Conservation (phyloP, 1,139 yeast species). For the Sugiyamaella japonica region DNA sequence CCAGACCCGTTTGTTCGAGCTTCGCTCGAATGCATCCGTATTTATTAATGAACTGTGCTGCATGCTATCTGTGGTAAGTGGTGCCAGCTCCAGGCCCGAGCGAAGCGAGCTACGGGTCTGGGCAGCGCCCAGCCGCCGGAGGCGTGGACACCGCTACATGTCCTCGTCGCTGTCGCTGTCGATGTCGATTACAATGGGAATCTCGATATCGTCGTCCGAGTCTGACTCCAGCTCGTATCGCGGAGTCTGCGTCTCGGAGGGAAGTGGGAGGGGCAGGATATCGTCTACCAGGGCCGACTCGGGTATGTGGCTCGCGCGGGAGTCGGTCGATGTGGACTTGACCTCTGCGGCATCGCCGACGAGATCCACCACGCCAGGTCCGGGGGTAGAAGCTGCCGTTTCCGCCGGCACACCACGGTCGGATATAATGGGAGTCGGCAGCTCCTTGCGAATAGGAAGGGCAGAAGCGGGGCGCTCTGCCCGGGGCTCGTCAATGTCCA, state of each 20-base stretch:
- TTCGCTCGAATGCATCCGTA: too few species aligned
- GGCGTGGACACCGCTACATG: background rate
- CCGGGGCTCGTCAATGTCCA: background rate
- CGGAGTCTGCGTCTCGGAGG: background rate
- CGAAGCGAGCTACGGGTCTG: too few species aligned
- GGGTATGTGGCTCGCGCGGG: too few species aligned
- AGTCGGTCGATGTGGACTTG: too few species aligned
- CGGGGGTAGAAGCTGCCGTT: background rate
- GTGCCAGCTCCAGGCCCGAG: background rate
- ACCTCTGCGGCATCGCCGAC: slow-evolving; percentile 8
- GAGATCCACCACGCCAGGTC: background rate
- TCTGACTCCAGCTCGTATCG: slow-evolving; percentile 1
- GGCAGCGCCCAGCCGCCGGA: background rate
- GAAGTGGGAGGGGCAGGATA: background rate
- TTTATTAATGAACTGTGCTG: background rate
- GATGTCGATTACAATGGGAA: slow-evolving; percentile 54
- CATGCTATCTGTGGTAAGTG: background rate
- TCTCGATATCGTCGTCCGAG: slow-evolving; percentile 50
- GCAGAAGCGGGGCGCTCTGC: background rate
- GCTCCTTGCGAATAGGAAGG: slow-evolving; percentile 9
- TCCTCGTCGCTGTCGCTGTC: slow-evolving; percentile 33
- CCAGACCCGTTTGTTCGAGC: too few species aligned
- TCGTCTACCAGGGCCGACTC: slow-evolving; percentile 1
- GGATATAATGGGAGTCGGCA: slow-evolving; percentile 5
- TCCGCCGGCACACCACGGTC: background rate